Evolutionary conservation across 495 filamentous ascomycete species (phyloP).

Genomic region (Pseudotulostoma volvatum): DNA sequence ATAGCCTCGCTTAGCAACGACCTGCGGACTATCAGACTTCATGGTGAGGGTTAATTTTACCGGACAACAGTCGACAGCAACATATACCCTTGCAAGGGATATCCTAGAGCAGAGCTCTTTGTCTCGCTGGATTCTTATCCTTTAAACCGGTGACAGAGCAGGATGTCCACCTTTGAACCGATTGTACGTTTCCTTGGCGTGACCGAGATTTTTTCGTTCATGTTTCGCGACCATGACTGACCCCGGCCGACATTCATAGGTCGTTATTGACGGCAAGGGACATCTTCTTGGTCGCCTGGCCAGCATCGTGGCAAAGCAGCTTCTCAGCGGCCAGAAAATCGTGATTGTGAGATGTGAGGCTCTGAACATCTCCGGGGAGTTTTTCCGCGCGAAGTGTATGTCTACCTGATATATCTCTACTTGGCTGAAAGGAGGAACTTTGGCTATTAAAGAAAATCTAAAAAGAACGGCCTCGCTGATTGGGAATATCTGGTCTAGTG

Average conservation of each 20-base stretch:
- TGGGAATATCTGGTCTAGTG: conserved; percentile 42
- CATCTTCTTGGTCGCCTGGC: conserved; percentile 98
- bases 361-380: conserved; percentile 99
- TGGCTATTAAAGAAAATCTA: conserved; percentile 4
- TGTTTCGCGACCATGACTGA: conserved; percentile 12
- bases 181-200: conserved; percentile 83
- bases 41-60: conserved; percentile 31
- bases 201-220: conserved; percentile 4
- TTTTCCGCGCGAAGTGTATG: conserved; percentile 99
- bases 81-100: conserved; percentile 28
- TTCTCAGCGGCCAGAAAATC: conserved; percentile 98
- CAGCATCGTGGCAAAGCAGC: conserved; percentile 97
- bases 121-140: conserved; percentile 24
- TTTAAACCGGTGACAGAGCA: conserved; percentile 40
- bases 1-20: conserved; percentile 27
- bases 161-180: conserved; percentile 94
- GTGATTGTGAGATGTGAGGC: conserved; percentile 97
- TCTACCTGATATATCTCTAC: conserved; percentile 18
- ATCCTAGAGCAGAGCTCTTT: conserved; percentile 23
- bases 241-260: conserved; percentile 33
- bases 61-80: conserved; percentile 37
- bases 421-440: conserved; percentile 4
- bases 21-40: conserved; percentile 26
- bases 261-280: conserved; percentile 99
- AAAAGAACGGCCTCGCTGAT: conserved; percentile 22